phyloP scores from a whole-genome alignment of 371 early-diverging fungal genomes.

The Mucor plumbeus region DNA sequence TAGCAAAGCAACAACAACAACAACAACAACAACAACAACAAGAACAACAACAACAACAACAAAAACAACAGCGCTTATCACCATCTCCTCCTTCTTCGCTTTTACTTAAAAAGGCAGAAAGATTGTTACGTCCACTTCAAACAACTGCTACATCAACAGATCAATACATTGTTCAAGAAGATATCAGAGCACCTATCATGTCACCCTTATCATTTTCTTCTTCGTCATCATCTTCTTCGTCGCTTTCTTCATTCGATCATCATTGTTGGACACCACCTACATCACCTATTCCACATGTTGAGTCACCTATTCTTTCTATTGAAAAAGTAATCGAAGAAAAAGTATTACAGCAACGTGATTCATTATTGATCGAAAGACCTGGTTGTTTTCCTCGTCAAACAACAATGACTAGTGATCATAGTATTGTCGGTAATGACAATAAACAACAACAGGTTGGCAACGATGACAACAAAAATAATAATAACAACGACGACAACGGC shows the following conservation, averaged over 20 bases:
- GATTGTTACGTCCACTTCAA: not conserved
- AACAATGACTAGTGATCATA: not conserved
- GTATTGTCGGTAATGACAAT: conserved; percentile 3
- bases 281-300: conserved; percentile 15
- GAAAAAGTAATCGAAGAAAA: conserved; percentile 8
- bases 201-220: conserved; percentile 35
- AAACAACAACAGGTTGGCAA: conserved; percentile 4
- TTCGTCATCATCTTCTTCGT: conserved; percentile 30
- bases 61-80: not conserved
- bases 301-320: conserved; percentile 5
- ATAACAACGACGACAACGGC: not conserved
- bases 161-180: conserved; percentile 11
- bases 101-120: conserved; percentile 17
- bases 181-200: conserved; percentile 2
- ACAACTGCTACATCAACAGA: not conserved
- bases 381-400: conserved; percentile 25
- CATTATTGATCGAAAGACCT: conserved; percentile 12
- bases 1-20: conserved; percentile 10
- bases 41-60: conserved; percentile 8
- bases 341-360: not conserved
- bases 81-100: not conserved
- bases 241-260: conserved; percentile 24
- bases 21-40: not conserved
- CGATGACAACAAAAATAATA: too few relatives aligned
- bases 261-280: conserved; percentile 25